These are phyloP conservation scores for Hortiboletus campestris DNA, from an alignment of 768 basidiomycete species.

Conservation along the genomic window DNA sequence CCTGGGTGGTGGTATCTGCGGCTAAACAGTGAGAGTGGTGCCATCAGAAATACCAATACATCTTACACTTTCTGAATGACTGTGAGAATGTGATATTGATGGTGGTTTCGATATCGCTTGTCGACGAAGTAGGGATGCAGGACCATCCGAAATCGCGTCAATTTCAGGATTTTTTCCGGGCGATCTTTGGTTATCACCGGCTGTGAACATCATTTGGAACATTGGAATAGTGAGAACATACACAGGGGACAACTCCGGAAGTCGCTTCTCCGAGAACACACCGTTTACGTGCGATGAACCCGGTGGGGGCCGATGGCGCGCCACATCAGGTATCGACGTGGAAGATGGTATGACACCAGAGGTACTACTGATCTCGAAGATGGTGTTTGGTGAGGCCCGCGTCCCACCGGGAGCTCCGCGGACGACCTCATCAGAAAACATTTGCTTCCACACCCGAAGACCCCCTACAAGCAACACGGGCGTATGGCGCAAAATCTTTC, in stretches of 20 bases:
- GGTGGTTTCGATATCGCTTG: constrained; percentile 43
- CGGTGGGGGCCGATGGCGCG: constrained; percentile 12
- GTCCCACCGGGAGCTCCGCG: constrained; percentile 21
- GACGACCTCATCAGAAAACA: constrained; percentile 45
- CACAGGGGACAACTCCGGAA: constrained; percentile 18
- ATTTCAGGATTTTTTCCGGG: constrained; percentile 13
- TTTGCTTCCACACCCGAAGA: constrained; percentile 72
- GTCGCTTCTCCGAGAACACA: constrained; percentile 16
- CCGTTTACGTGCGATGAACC: constrained; percentile 15
- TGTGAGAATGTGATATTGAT: constrained; percentile 47
- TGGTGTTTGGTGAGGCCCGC: constrained; percentile 16
- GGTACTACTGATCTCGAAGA: constrained; percentile 25
- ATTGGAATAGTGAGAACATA: constrained; percentile 14
- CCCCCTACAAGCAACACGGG: constrained; percentile 88
- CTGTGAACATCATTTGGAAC: constrained; percentile 10
- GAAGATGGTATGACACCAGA: constrained; percentile 26
- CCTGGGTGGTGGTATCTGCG: constrained; percentile 36
- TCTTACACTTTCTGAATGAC: constrained; percentile 51
- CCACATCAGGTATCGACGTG: constrained; percentile 12
- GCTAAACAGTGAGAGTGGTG: constrained; percentile 9
- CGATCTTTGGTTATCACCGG: constrained; percentile 12
- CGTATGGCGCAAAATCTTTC: constrained; percentile 65
- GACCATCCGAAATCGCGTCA: constrained; percentile 13
- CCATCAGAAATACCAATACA: constrained; percentile 2
- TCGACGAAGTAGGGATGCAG: constrained; percentile 31